These are phyloP conservation scores for Eucalyptus sideroxylon DNA, from an alignment of 345 rosid species.

Conservation along the genomic window DNA sequence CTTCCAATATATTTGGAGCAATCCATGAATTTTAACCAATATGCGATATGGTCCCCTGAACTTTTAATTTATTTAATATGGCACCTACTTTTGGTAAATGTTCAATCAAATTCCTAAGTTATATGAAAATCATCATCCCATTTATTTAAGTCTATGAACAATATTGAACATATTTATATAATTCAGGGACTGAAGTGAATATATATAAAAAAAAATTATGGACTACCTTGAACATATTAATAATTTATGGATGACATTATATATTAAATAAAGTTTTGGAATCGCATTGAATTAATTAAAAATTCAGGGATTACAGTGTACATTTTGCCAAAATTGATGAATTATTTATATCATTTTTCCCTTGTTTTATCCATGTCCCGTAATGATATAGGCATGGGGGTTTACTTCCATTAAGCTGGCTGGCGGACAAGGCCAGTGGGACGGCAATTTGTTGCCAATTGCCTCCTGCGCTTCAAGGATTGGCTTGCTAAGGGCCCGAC, in stretches of 20 bases:
- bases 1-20: fast-evolving
- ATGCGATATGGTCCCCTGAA: fast-evolving
- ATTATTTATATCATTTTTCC: too few species aligned
- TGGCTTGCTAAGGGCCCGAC: background rate
- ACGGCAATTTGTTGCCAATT: background rate
- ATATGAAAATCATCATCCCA: background rate
- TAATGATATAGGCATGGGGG: background rate
- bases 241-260: too few species aligned
- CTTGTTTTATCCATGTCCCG: background rate
- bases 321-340: too few species aligned
- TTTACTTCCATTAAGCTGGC: background rate
- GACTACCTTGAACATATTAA: too few species aligned
- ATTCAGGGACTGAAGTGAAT: fast-evolving
- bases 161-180: too few species aligned
- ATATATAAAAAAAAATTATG: too few species aligned
- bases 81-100: too few species aligned
- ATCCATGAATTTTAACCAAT: too few species aligned
- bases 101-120: fast-evolving
- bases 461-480: background rate
- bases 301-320: fast-evolving
- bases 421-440: background rate
- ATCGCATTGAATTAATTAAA: too few species aligned
- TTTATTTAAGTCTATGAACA: fast-evolving
- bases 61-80: fast-evolving
- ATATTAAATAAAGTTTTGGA: fast-evolving